Evolutionary conservation across 2,329 filamentous ascomycete genomes (phyloP), one percentile per base, ranked within the genome.

Genomic region (Chalara sp.): DNA sequence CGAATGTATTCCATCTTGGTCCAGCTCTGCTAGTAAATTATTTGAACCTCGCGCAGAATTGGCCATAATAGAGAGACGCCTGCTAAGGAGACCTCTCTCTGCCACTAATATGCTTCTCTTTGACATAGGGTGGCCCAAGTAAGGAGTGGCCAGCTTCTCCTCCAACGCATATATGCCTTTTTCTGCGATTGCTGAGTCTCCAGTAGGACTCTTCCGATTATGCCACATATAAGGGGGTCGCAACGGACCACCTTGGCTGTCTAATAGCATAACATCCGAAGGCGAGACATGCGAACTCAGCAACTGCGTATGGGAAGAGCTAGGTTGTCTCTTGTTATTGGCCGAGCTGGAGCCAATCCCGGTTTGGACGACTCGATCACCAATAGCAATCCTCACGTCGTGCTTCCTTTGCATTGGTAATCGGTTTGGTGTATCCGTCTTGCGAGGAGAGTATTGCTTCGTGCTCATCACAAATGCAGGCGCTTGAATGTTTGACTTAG

Each of bases 251-350:
- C 50, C 50, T 35, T 59, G 53, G 39, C 57, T 51, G 29, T 63
- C 63, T 7, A 66, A 51, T 11, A 65, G 52, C 62, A 65, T 63
- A 5, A 63, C 45, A 49, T 65, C 62, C 10, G 61, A 63, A n/a
- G 58, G 58, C 28, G 46, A 28, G 2, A 47, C 50, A 21, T 44
- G 53, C 32, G 43, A 46, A 37, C 43, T 13, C 21, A 37, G 46
- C 11, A 46, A 4, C 13, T 31, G 29, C 32, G n/a, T 44, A 11
- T 28, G 52, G 6, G 50, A 45, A 28, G 46, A 51, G 42, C 43
- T 44, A 28, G 41, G 37, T 7, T 33, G 33, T 12, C 13, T 46
- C 39, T 46, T 57, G 33, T 45, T 61, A 30, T 39, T 47, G 21
- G 40, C 50, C 5, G 56, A 60, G 47, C 57, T 61, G 7, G 62